Evolutionary conservation across 2,329 filamentous ascomycete species (phyloP), one percentile per base, ranked within the genome.

Genomic region (Trichoderma gracile): DNA sequence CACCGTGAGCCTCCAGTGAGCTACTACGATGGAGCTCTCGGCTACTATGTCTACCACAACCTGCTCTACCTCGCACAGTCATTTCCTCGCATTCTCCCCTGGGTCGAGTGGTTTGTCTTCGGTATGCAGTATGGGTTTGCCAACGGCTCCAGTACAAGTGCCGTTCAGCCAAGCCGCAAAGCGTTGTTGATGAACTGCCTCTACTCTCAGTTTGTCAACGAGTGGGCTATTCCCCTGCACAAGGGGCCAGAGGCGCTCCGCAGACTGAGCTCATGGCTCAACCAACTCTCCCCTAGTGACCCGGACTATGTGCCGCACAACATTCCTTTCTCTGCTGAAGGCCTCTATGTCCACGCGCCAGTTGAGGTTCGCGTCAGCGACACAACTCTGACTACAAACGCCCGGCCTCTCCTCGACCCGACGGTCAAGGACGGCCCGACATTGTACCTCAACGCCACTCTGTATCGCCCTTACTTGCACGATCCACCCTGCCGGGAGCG

Each of bases 151-250:
- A 82, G 83, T 59, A 89, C 87, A 46, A 82, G 84, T n/a, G 94
- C 90, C 6, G 86, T 97, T 19, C 90, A 97, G 76, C 87, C 89
- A 23, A 90, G 90, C 68, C 87, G 90, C 66, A 81, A 89, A 68
- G 94, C 93, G 14, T 84, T 98, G 52, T 82, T 97, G 59, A 94
- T 99, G 91, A 95, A 99, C 80, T 99, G 95, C 73, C 85, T 98
- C 6, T 99, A 97, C 81, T 94, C 91, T n/a, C 95, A 99, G 74
- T 97, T 92, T 71, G 95, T 99, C 69, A 97, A 99, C 76, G 95
- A 99, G 76, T 99, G 95, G 95, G 94, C 94, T 0, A 84, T 99
- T 7, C 94, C 95, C 1, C 82, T 99, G 1, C 81, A 87, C 68
- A 89, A 90, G 69, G 95, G 95, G 0, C 94, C 94, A 15, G 93